Evolutionary conservation across 495 filamentous ascomycete species (phyloP), one percentile per base, ranked within the genome.

Genomic region (Hypoxylon perforatum): DNA sequence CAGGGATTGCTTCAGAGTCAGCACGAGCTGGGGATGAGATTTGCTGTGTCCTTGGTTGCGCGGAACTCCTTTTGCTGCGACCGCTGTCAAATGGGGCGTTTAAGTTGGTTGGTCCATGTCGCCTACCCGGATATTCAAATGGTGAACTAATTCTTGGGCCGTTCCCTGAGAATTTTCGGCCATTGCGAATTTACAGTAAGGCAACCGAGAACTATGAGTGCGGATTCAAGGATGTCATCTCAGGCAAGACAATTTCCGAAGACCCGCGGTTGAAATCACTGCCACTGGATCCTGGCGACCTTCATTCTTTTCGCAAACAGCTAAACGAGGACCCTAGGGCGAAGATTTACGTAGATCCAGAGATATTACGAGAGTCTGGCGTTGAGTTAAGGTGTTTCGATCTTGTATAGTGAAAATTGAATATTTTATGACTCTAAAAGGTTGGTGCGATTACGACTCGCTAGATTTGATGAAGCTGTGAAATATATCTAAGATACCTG

Each of bases 91-190:
- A 59, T 11, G 42, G 23, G 12, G 28, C 28, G 11, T 68, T 48
- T 23, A 30, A n/a, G 22, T 4, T 68, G 17, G 28, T 68, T 8
- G 53, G 59, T 10, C 25, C n/a, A 5, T 68, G 65, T 51, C 39
- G 50, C 15, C 35, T 63, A n/a, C 6, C 18, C n/a, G 33, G 41
- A 0, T 15, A 60, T 22, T 0, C 6, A n/a, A 15, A 35, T 4
- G 55, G 49, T 45, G 61, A 55, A 38, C 42, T 61, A 7, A 19
- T 69, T 39, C 65, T 64, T 17, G 65, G 61, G 1, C 54, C 49
- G 35, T 28, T 61, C 7, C 65, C 61, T 1, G 11, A 44, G 33
- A 47, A 50, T 17, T 25, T 54, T 42, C 53, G 18, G 17, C 3
- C 7, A 19, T 15, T 49, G 17, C 0, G 0, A 0, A 12, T 38